A percentile compares a stretch with the other conserved stretches of the same genome.
Conservation (phyloP, 2,329 filamentous ascomycete genomes). For the Fusarium lyarnte region DNA sequence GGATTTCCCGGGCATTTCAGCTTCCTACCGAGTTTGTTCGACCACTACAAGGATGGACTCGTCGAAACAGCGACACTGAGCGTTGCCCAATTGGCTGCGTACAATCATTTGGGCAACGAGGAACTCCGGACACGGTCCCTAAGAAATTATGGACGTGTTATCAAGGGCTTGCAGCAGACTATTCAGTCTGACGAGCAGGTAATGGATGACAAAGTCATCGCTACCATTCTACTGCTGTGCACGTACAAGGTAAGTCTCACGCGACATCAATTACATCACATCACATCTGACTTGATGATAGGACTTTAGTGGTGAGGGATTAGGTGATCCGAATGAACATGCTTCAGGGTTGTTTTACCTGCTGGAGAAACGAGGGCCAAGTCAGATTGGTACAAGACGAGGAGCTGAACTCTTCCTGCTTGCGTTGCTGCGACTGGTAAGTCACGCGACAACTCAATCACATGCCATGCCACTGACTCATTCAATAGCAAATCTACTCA, state of each 20-base stretch:
- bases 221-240: slow-evolving; percentile 46
- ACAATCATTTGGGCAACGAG: slow-evolving; percentile 46
- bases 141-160: slow-evolving; percentile 43
- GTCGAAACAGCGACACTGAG: slow-evolving; percentile 47
- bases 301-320: slow-evolving; percentile 47
- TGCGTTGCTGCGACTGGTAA: slow-evolving; percentile 44
- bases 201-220: slow-evolving; percentile 45
- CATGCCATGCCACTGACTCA: not conserved
- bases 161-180: slow-evolving; percentile 42
- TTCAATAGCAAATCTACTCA: slow-evolving; percentile 45
- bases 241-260: slow-evolving; percentile 38
- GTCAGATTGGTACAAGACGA: slow-evolving; percentile 44
- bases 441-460: not conserved
- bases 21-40: slow-evolving; percentile 45
- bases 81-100: slow-evolving; percentile 49
- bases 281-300: slow-evolving; percentile 17
- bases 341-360: slow-evolving; percentile 48
- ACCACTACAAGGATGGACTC: slow-evolving; percentile 40
- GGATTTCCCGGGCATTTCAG: slow-evolving; percentile 47
- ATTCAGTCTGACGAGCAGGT: slow-evolving; percentile 40
- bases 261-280: too few species aligned
- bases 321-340: slow-evolving; percentile 45
- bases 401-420: slow-evolving; percentile 47
- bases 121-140: slow-evolving; percentile 43
- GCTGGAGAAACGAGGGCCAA: slow-evolving; percentile 45